phyloP scores from a whole-genome alignment of 2,329 filamentous ascomycete species.

The Colletotrichum sp. region DNA sequence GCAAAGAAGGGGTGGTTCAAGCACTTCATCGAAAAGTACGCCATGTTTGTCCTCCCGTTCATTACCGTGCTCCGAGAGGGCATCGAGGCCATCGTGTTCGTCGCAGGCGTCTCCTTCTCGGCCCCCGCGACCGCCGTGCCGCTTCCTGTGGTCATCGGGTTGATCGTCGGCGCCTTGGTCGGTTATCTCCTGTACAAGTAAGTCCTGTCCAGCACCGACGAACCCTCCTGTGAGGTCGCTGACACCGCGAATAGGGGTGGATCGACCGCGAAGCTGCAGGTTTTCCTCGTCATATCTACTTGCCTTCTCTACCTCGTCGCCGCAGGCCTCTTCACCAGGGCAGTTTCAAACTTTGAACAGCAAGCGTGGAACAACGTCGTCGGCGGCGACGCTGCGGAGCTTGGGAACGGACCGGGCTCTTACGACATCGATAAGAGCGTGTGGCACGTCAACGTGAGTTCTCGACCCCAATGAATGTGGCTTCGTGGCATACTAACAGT shows the following conservation, averaged over 20 bases:
- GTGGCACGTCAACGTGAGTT: conserved; percentile 80
- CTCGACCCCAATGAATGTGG: conserved; percentile 1
- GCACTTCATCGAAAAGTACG: conserved; percentile 75
- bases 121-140: conserved; percentile 79
- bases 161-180: conserved; percentile 69
- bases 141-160: conserved; percentile 74
- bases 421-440: conserved; percentile 81
- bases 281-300: conserved; percentile 83
- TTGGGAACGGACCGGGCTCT: conserved; percentile 69
- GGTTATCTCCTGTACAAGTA: conserved; percentile 82
- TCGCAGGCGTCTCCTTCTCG: conserved; percentile 81
- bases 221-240: neutral
- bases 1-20: conserved; percentile 56
- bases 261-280: conserved; percentile 56
- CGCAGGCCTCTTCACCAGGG: conserved; percentile 80
- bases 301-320: conserved; percentile 86
- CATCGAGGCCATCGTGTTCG: conserved; percentile 84
- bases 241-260: conserved; percentile 38
- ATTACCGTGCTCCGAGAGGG: conserved; percentile 88
- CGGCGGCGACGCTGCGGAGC: conserved; percentile 59
- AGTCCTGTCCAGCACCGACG: conserved; percentile 33
- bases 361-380: conserved; percentile 71
- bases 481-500: neutral
- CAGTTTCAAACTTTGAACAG: conserved; percentile 76
- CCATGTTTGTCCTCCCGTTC: conserved; percentile 87